A percentile compares a stretch with the other conserved stretches of the same genome.
Conservation (phyloP, 768 basidiomycete species). For the Termitomyces sp. region DNA sequence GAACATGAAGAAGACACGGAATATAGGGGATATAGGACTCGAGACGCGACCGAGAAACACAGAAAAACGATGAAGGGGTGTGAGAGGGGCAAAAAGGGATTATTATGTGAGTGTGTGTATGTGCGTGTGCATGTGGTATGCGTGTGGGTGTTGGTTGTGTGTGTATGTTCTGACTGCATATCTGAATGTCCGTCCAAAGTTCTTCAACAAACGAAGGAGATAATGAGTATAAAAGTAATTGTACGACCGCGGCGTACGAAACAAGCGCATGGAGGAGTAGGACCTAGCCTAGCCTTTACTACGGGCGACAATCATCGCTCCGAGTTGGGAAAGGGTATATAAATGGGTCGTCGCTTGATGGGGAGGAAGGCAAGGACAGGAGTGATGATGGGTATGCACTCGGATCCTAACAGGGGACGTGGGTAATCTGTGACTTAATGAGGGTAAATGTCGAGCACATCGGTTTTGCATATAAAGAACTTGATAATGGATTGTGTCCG, state of each 20-base stretch:
- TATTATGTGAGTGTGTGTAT: slow-evolving; percentile 12
- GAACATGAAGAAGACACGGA: slow-evolving; percentile 6
- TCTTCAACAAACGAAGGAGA: slow-evolving; percentile 21
- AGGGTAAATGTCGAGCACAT: slow-evolving; percentile 24
- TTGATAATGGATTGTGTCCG: slow-evolving; percentile 10
- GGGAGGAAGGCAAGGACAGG: neutral
- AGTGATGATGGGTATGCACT: slow-evolving; percentile 14
- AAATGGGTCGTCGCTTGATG: slow-evolving; percentile 9
- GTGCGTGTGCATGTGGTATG: slow-evolving; percentile 4
- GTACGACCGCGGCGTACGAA: slow-evolving; percentile 18
- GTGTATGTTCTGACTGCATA: slow-evolving; percentile 19
- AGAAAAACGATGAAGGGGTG: slow-evolving; percentile 16
- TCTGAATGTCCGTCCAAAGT: slow-evolving; percentile 27
- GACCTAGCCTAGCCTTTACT: slow-evolving; percentile 15
- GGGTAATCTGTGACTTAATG: slow-evolving; percentile 12
- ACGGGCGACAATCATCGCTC: slow-evolving; percentile 16
- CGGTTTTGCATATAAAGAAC: slow-evolving; percentile 20
- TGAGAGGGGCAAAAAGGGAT: slow-evolving; percentile 10
- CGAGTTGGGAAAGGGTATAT: slow-evolving; percentile 18
- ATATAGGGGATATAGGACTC: slow-evolving; percentile 1
- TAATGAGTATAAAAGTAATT: slow-evolving; percentile 16
- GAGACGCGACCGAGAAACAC: slow-evolving; percentile 5
- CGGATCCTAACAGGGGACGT: slow-evolving; percentile 5
- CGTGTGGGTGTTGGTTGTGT: slow-evolving; percentile 6
- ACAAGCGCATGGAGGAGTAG: slow-evolving; percentile 13